phyloP scores from a whole-genome alignment of 2,329 filamentous ascomycete genomes.

The Clonostachys rosea region DNA sequence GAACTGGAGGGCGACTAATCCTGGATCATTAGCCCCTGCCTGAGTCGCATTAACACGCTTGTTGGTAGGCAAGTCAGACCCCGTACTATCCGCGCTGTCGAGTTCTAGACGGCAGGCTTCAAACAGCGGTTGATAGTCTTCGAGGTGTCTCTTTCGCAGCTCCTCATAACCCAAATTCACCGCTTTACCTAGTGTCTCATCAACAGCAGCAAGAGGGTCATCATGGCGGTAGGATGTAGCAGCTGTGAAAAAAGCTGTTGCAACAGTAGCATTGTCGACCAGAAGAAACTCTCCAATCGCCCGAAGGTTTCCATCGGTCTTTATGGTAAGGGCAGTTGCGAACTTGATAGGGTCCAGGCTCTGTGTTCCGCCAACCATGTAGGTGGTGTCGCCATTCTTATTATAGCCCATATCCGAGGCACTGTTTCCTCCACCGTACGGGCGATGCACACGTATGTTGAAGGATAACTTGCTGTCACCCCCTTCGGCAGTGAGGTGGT shows the following conservation, averaged over 20 bases:
- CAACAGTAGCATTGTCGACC: slow-evolving; percentile 1
- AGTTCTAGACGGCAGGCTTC: not conserved
- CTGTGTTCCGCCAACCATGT: slow-evolving; percentile 1
- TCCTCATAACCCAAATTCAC: not conserved
- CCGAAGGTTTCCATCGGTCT: not conserved
- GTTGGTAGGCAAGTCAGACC: slow-evolving; percentile 1
- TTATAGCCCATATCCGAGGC: slow-evolving; percentile 1
- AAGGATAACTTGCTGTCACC: not conserved
- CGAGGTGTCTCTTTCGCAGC: not conserved
- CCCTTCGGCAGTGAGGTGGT: not conserved
- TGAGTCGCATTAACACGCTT: slow-evolving; percentile 1
- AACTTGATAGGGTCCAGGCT: slow-evolving; percentile 1
- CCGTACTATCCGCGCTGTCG: not conserved
- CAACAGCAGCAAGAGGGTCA: not conserved
- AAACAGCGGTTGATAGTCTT: not conserved
- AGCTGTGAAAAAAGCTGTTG: not conserved
- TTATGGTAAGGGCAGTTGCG: not conserved
- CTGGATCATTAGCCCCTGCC: slow-evolving; percentile 1
- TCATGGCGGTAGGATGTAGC: slow-evolving; percentile 1
- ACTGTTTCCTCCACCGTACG: not conserved
- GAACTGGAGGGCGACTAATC: slow-evolving; percentile 1
- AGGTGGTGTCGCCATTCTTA: not conserved
- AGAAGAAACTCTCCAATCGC: not conserved
- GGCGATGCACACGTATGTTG: slow-evolving; percentile 1
- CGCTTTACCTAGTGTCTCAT: not conserved